Evolutionary conservation across 176 grass and related monocot species (phyloP), one percentile per base, ranked within the genome.

Genomic region (Ampelocalamus luodianensis): DNA sequence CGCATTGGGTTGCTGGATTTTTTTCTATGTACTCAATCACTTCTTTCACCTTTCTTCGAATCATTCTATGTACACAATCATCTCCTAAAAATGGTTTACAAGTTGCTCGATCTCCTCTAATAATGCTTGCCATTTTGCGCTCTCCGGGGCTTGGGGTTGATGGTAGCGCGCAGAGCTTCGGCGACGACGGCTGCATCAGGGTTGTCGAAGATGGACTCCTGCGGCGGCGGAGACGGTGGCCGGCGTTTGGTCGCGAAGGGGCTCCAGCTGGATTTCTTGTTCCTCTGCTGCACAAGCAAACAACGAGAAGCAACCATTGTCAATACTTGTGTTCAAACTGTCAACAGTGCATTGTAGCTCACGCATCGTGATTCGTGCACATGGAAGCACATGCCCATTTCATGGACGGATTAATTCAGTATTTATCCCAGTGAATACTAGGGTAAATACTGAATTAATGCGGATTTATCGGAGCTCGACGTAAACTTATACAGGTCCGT

Each of bases 261-360:
- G 61, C 78, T 87, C 88, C 88, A 93, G 60, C 88, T 73, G 3
- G 88, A 90, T 72, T 85, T 90, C 82, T 79, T 87, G 68, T 74
- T 90, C 17, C 4, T 67, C 82, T 79, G 88, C 77, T 85, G 79
- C 79, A 68, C 72, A 74, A 8, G 18, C 13, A 79, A 15, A 68
- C 4, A 72, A 46, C 40, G 24, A 67, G 13, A 56, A 40, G 9
- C n/a, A 78, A 26, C 9, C 77, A 56, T 20, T 68, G 68, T 73
- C 56, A 87, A 15, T n/a, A 45, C 1, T 26, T 40, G 65, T 17
- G 73, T 16, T 23, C 22, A 72, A 66, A 83, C 24, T 37, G 45
- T 45, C 56, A 78, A 58, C 27, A 59, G 50, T n/a, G 87, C 63
- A 68, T 40, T 40, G n/a, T 23, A 79, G 42, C 37, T 44, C 14